Percentiles rank a stretch among this genome's conserved stretches.
Conservation (phyloP, 1,139 yeast genomes). For the Blastobotrys indianensis region DNA sequence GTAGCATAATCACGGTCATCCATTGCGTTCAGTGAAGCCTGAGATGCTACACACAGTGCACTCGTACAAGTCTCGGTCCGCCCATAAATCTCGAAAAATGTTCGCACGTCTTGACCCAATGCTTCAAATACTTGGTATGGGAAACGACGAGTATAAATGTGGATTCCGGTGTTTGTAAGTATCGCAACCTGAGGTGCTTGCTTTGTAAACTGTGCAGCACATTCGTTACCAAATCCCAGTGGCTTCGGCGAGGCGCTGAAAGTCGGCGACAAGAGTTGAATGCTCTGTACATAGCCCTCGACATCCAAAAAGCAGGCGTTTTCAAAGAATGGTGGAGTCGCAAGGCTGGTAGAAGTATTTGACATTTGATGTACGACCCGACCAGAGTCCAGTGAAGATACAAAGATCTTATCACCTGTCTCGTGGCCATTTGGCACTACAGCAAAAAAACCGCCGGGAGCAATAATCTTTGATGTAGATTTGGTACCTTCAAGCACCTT, state of each 20-base stretch:
- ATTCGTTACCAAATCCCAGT: slow-evolving; percentile 72
- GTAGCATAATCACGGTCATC: slow-evolving; percentile 46
- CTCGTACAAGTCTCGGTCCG: slow-evolving; percentile 79
- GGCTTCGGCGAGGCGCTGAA: slow-evolving; percentile 70
- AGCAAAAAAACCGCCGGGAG: slow-evolving; percentile 78
- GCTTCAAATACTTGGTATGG: slow-evolving; percentile 73
- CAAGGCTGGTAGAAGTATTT: slow-evolving; percentile 37
- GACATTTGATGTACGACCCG: slow-evolving; percentile 51
- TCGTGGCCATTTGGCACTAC: slow-evolving; percentile 33
- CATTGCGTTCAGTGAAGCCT: slow-evolving; percentile 30
- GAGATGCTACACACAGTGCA: slow-evolving; percentile 75
- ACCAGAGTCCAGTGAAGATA: slow-evolving; percentile 80
- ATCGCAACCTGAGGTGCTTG: slow-evolving; percentile 58
- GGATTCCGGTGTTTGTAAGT: slow-evolving; percentile 72
- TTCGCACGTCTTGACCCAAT: slow-evolving; percentile 53
- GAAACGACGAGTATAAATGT: slow-evolving; percentile 68
- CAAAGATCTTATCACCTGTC: slow-evolving; percentile 49
- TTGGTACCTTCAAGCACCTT: slow-evolving; percentile 38
- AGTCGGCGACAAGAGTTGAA: slow-evolving; percentile 61
- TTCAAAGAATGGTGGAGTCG: slow-evolving; percentile 54
- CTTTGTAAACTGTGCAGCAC: slow-evolving; percentile 72
- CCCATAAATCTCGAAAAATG: slow-evolving; percentile 53
- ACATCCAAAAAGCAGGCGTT: slow-evolving; percentile 71
- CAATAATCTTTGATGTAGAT: slow-evolving; percentile 47
- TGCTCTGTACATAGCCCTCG: slow-evolving; percentile 63